Percentiles rank a stretch among this genome's conserved stretches.
phyloP scores from a whole-genome alignment of 306 rosid species.

The Coriaria nepalensis region DNA sequence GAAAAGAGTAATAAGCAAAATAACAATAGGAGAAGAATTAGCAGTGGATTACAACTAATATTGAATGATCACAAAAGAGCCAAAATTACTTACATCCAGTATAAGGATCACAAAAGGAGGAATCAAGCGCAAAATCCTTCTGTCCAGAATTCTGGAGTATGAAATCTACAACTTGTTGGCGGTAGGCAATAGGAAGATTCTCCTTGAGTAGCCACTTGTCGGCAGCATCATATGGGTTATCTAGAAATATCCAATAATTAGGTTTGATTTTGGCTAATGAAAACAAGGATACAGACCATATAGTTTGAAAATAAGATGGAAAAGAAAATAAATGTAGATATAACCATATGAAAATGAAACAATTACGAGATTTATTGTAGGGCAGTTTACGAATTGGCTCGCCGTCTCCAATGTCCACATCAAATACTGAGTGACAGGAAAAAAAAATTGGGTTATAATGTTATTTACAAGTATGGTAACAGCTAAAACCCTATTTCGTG shows the following conservation, averaged over 20 bases:
- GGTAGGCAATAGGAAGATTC: slow-evolving; percentile 77
- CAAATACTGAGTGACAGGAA: slow-evolving; percentile 54
- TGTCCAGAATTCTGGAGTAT: slow-evolving; percentile 88
- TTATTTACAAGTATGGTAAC: slow-evolving; percentile 9
- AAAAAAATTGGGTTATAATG: not conserved
- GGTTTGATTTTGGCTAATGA: not conserved
- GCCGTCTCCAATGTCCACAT: slow-evolving; percentile 94
- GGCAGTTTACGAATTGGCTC: slow-evolving; percentile 88
- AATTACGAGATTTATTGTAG: slow-evolving; percentile 68
- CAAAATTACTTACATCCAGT: slow-evolving; percentile 67
- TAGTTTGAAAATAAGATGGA: slow-evolving; percentile 2
- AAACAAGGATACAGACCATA: not conserved
- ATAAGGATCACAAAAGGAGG: slow-evolving; percentile 80
- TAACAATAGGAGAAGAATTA: slow-evolving; percentile 13
- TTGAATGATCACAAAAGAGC: not conserved
- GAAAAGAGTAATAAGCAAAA: slow-evolving; percentile 5
- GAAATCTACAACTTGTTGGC: slow-evolving; percentile 84
- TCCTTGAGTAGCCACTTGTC: slow-evolving; percentile 94
- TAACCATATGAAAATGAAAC: slow-evolving; percentile 10
- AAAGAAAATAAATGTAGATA: not conserved
- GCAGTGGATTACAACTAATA: slow-evolving; percentile 4
- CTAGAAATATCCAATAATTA: slow-evolving; percentile 30
- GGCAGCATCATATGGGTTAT: slow-evolving; percentile 72
- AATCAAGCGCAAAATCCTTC: slow-evolving; percentile 48
- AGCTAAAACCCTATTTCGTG: slow-evolving; percentile 12